Evolutionary conservation across 108 stramenopile species (phyloP).

Genomic region (Fistulifera pelliculosa): DNA sequence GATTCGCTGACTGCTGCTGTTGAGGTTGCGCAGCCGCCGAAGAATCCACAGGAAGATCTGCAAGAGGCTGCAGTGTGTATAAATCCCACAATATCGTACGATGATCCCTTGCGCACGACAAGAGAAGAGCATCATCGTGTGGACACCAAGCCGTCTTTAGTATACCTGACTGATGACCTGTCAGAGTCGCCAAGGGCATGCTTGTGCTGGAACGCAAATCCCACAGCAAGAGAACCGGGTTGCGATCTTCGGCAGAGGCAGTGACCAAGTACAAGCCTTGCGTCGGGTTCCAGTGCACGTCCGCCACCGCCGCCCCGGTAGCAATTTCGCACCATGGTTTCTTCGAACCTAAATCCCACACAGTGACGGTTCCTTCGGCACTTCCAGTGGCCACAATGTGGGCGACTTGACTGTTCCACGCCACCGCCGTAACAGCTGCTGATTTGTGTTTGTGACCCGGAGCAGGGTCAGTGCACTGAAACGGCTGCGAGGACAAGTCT

Average conservation of each 20-base stretch:
- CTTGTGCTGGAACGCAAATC: conserved; percentile 89
- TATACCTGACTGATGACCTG: conserved; percentile 87
- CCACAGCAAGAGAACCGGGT: conserved; percentile 90
- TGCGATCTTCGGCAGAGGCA: conserved; percentile 82
- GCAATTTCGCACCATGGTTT: conserved; percentile 91
- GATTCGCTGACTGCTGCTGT: conserved; percentile 1
- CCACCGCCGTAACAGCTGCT: conserved; percentile 77
- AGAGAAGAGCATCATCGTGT: conserved; percentile 73
- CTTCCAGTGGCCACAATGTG: conserved; percentile 91
- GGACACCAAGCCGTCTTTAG: conserved; percentile 95
- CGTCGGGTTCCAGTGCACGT: conserved; percentile 91
- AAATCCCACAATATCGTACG: conserved; percentile 95
- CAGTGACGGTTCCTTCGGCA: conserved; percentile 75
- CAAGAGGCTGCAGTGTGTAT: conserved; percentile 68
- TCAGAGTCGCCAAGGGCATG: conserved; percentile 82
- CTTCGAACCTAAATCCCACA: conserved; percentile 91
- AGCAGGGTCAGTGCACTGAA: conserved; percentile 26
- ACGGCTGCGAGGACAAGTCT: conserved; percentile 35
- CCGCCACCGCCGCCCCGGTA: conserved; percentile 52
- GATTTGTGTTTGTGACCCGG: conserved; percentile 38
- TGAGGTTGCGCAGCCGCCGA: background rate
- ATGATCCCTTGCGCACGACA: conserved; percentile 91
- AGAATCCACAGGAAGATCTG: conserved; percentile 73
- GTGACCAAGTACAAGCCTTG: conserved; percentile 93
- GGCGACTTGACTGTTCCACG: conserved; percentile 94